Evolutionary conservation across 202 grass and related monocot species (phyloP).

Genomic region (Saccharum hybrid): DNA sequence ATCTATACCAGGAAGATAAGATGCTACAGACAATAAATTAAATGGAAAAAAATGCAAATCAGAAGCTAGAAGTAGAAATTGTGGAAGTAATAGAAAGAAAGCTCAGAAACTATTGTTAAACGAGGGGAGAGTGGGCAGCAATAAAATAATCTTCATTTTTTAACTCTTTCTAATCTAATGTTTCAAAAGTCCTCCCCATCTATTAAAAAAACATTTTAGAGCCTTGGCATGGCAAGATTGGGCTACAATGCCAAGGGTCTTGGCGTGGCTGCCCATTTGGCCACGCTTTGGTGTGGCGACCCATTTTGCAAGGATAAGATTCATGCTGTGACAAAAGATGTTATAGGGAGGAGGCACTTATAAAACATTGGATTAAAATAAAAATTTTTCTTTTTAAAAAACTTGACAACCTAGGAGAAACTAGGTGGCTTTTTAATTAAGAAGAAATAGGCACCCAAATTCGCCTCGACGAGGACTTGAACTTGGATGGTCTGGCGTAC

Average conservation of each 20-base stretch:
- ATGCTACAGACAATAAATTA: not conserved
- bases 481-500: too few relatives aligned
- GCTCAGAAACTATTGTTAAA: too few relatives aligned
- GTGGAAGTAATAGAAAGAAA: conserved; percentile 10
- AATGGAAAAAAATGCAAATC: too few relatives aligned
- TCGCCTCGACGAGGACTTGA: not conserved
- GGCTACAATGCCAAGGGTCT: not conserved
- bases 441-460: not conserved
- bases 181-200: not conserved
- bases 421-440: not conserved
- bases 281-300: not conserved
- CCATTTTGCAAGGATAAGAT: not conserved
- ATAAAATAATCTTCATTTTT: not conserved
- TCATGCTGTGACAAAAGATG: not conserved
- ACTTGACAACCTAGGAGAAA: not conserved
- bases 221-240: not conserved
- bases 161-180: not conserved
- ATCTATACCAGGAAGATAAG: not conserved
- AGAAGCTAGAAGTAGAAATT: too few relatives aligned
- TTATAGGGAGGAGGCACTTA: not conserved
- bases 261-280: not conserved
- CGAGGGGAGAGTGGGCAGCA: too few relatives aligned
- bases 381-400: not conserved
- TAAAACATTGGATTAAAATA: not conserved
- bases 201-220: not conserved